Evolutionary conservation across 176 grass and related monocot species (phyloP).

Genomic region (Musa acuminata): DNA sequence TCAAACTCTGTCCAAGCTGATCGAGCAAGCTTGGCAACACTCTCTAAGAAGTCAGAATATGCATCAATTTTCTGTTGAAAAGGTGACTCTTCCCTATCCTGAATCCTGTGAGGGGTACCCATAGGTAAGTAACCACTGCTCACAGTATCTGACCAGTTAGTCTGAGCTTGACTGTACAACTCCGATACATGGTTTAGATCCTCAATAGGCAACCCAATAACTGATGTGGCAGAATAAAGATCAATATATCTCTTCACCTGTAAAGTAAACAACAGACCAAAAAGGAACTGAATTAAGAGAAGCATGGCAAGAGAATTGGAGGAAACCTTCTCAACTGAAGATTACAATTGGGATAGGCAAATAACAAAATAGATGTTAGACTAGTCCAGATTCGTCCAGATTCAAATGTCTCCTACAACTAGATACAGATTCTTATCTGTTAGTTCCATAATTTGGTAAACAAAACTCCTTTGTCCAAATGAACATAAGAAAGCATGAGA

Average conservation of each 20-base stretch:
- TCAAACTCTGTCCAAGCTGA: constrained; percentile 97
- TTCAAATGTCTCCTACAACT: too few relatives aligned
- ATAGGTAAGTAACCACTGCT: constrained; percentile 31
- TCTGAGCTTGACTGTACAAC: constrained; percentile 60
- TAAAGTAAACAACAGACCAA: constrained; percentile 11
- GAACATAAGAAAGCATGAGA: too few relatives aligned
- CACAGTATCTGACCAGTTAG: constrained; percentile 39
- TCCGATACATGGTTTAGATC: constrained; percentile 42
- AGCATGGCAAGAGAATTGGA: not conserved
- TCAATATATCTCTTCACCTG: constrained; percentile 96
- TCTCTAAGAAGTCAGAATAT: constrained; percentile 69
- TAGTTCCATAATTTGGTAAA: too few relatives aligned
- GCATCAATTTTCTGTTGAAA: constrained; percentile 54
- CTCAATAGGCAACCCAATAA: constrained; percentile 81
- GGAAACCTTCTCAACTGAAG: not conserved
- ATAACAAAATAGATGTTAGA: not conserved
- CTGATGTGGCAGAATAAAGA: constrained; percentile 75
- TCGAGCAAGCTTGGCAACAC: constrained; percentile 85
- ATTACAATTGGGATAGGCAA: not conserved
- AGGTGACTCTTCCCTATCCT: constrained; percentile 18
- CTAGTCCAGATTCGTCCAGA: too few relatives aligned
- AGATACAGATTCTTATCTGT: too few relatives aligned
- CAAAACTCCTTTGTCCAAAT: too few relatives aligned
- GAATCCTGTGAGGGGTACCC: constrained; percentile 19
- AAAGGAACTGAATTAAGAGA: not conserved